A percentile compares a stretch with the other conserved stretches of the same genome.
These are phyloP conservation scores for Mycena latifolia DNA, from an alignment of 768 basidiomycete genomes.

Conservation along the genomic window DNA sequence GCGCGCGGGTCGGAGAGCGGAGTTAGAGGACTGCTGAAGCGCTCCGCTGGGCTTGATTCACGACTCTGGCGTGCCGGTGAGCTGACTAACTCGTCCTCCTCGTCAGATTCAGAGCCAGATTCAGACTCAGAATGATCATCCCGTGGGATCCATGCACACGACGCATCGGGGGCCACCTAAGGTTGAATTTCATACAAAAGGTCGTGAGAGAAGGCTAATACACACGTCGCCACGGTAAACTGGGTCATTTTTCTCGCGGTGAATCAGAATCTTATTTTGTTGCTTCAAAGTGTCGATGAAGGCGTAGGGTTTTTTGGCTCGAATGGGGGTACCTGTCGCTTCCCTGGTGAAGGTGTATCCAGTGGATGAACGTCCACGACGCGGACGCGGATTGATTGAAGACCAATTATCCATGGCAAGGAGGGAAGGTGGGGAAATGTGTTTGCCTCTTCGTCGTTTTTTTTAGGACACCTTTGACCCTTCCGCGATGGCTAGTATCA, in stretches of 20 bases:
- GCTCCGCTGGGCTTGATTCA: neutral
- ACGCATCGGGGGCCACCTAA: neutral
- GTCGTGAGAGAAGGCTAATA: neutral
- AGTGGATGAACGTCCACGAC: neutral
- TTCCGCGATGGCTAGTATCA: too few relatives aligned
- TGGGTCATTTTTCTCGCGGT: neutral
- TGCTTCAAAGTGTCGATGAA: neutral
- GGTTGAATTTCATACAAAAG: neutral
- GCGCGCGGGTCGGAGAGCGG: neutral
- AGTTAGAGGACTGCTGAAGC: neutral
- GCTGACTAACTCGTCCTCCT: neutral
- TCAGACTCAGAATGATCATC: neutral
- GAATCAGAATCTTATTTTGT: neutral
- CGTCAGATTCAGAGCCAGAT: too few relatives aligned
- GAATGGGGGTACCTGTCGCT: neutral
- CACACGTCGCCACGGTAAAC: neutral
- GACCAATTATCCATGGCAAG: too few relatives aligned
- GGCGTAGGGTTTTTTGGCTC: neutral
- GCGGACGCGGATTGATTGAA: neutral
- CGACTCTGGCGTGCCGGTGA: neutral
- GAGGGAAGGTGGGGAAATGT: too few relatives aligned
- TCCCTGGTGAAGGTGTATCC: neutral
- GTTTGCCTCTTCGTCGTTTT: too few relatives aligned
- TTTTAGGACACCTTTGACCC: too few relatives aligned
- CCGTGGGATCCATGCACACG: neutral